Evolutionary conservation across 495 filamentous ascomycete genomes (phyloP), one percentile per base, ranked within the genome.

Genomic region (Hypoxylon intermedium): DNA sequence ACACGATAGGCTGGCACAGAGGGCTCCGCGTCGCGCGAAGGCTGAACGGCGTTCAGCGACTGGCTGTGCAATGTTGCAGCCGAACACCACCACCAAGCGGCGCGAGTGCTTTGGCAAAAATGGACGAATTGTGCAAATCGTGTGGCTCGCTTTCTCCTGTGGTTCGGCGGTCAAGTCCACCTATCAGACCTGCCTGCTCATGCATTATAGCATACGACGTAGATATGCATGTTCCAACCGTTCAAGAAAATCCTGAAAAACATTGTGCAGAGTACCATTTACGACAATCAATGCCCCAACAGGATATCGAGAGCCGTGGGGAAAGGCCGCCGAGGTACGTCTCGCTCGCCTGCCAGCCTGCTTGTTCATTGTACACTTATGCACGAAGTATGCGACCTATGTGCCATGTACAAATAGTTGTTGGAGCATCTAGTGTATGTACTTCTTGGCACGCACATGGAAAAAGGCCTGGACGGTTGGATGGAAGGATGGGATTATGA

Each of bases 11-110:
- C 47, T 52, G 52, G 52, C 58, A 59, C 57, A 58, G 58, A 57
- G 56, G 47, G 15, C 56, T 65, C 58, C 63, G 63, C 53, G 63
- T 67, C 63, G 58, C 63, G 63, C 63, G 58, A 61, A 30, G 63
- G 63, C 63, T 66, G 58, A 48, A 71, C 52, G 61, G 68, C 55
- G 50, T 60, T 59, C 65, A 57, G 68, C 51, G 59, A 64, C 66
- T 69, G 66, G 66, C 66, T 71, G 66, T 71, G 66, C 56, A 61
- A 71, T 67, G 66, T 71, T 67, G 68, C 66, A 71, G 63, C 66
- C 66, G 68, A 68, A 48, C 56, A 60, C 53, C 47, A 60, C 59
- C 46, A 65, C 52, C 40, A 52, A 42, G 37, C 33, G 42, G 16
- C 43, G 56, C n/a, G 24, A 43, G 58, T 53, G 65, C 61, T 65